A percentile compares a stretch with the other conserved stretches of the same genome.
phyloP scores from a whole-genome alignment of 257 asterid species.

The Solanum pinnatisectum region DNA sequence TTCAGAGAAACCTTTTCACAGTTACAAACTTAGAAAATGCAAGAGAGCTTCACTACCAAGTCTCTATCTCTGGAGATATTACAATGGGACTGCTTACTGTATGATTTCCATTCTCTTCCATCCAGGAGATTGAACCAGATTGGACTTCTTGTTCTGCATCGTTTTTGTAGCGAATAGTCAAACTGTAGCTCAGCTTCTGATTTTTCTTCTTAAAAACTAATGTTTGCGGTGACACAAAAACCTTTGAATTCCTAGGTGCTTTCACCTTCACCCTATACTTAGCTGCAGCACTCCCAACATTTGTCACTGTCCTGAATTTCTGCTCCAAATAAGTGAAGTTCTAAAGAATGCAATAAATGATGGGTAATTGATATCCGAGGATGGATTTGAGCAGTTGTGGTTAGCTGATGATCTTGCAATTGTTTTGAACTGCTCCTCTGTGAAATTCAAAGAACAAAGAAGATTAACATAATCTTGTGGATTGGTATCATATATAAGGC shows the following conservation, averaged over 20 bases:
- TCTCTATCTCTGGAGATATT: conserved; percentile 5
- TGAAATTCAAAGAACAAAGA: conserved; percentile 6
- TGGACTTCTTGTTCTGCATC: not conserved
- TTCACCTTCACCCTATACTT: not conserved
- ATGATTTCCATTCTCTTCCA: conserved; percentile 23
- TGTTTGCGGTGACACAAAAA: not conserved
- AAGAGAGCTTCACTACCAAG: not conserved
- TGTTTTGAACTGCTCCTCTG: not conserved
- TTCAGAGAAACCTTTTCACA: not conserved
- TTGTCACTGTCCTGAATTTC: conserved; percentile 11
- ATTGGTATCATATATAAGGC: not conserved
- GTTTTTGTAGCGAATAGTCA: not conserved
- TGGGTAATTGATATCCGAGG: conserved; percentile 14
- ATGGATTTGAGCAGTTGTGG: not conserved
- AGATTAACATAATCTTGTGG: conserved; percentile 2
- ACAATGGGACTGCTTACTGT: conserved; percentile 42
- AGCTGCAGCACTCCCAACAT: conserved; percentile 7
- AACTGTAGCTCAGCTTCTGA: conserved; percentile 3
- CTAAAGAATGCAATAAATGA: not conserved
- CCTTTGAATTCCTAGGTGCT: not conserved
- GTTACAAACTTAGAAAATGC: not conserved
- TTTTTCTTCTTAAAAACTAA: conserved; percentile 4
- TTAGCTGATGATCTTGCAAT: conserved; percentile 4
- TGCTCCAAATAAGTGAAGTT: not conserved
- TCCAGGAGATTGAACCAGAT: conserved; percentile 42